A percentile compares a stretch with the other conserved stretches of the same genome.
phyloP scores from a whole-genome alignment of 805 yeast genomes.

The Clavispora fructus region DNA sequence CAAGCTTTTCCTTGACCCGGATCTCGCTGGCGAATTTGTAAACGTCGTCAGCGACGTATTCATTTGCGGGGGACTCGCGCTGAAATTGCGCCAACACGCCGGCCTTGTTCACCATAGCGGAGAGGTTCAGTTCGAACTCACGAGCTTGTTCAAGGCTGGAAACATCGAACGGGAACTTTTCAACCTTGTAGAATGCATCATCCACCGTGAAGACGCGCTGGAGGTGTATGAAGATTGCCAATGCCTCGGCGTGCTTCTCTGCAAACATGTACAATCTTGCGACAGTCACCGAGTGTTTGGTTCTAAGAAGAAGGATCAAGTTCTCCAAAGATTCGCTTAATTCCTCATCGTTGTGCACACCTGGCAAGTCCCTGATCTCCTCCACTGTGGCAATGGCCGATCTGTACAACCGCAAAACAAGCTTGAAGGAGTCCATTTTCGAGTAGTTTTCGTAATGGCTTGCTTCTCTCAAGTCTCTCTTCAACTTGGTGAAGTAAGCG shows the following conservation, averaged over 20 bases:
- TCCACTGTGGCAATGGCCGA: slow-evolving; percentile 48
- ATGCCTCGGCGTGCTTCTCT: slow-evolving; percentile 41
- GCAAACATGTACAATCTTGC: slow-evolving; percentile 41
- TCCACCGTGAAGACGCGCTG: slow-evolving; percentile 13
- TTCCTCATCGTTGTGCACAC: slow-evolving; percentile 82
- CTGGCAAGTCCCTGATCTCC: slow-evolving; percentile 77
- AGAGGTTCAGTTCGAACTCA: slow-evolving; percentile 16
- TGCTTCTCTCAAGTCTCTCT: slow-evolving; percentile 48
- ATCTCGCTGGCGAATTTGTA: slow-evolving; percentile 31
- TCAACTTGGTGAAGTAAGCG: slow-evolving; percentile 57
- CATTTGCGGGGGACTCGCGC: slow-evolving; percentile 13
- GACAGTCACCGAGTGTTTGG: slow-evolving; percentile 38
- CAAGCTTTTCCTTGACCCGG: slow-evolving; percentile 16
- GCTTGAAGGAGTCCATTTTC: too few species aligned
- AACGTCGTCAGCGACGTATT: slow-evolving; percentile 40
- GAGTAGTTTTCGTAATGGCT: too few species aligned
- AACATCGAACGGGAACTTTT: slow-evolving; percentile 37
- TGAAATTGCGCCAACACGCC: slow-evolving; percentile 48
- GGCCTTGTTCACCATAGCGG: slow-evolving; percentile 14
- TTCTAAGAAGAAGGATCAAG: slow-evolving; percentile 44
- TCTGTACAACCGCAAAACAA: slow-evolving; percentile 40
- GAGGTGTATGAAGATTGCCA: slow-evolving; percentile 34
- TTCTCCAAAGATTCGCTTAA: slow-evolving; percentile 49
- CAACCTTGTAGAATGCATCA: slow-evolving; percentile 24
- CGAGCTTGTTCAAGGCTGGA: slow-evolving; percentile 32